Conservation (phyloP, 2,329 filamentous ascomycete species). For the Claviceps paspali region DNA sequence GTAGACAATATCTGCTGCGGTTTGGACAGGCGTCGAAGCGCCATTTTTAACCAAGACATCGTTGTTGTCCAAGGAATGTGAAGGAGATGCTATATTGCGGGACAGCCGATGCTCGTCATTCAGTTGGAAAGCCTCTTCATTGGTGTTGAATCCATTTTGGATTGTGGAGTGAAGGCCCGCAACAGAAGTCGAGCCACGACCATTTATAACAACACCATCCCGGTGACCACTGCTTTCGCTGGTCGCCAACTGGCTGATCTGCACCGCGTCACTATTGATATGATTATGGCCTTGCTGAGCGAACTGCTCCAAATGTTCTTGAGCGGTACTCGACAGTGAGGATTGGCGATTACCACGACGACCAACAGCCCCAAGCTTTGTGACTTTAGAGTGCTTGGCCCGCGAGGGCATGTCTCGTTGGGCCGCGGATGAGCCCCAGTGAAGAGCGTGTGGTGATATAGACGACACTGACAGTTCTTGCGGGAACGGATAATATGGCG, state of each 20-base stretch:
- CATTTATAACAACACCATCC: conserved; percentile 6
- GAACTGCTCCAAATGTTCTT: conserved; percentile 19
- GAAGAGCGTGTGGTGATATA: conserved; percentile 1
- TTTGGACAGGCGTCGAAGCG: conserved; percentile 9
- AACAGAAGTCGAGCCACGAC: conserved; percentile 4
- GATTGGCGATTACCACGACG: conserved; percentile 12
- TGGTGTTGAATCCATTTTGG: not conserved
- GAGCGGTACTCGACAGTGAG: conserved; percentile 11
- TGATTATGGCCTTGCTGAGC: conserved; percentile 5
- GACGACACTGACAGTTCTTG: conserved; percentile 4
- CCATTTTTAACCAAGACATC: not conserved
- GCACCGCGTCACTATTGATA: conserved; percentile 1
- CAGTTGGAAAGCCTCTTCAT: not conserved
- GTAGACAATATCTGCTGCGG: conserved; percentile 31
- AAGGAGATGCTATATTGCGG: not conserved
- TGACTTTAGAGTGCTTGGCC: conserved; percentile 27
- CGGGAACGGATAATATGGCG: conserved; percentile 2
- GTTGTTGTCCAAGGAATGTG: conserved; percentile 4
- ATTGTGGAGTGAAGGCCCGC: not conserved
- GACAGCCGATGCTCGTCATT: not conserved
- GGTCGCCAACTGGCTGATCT: not conserved
- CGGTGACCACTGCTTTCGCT: not conserved
- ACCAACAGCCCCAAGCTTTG: conserved; percentile 19
- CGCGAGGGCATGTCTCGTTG: conserved; percentile 14
- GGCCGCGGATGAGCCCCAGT: not conserved